A percentile compares a stretch with the other conserved stretches of the same genome.
Evolutionary conservation across 139 green algal genomes (phyloP).

Genomic region (Volvox reticuliferus): DNA sequence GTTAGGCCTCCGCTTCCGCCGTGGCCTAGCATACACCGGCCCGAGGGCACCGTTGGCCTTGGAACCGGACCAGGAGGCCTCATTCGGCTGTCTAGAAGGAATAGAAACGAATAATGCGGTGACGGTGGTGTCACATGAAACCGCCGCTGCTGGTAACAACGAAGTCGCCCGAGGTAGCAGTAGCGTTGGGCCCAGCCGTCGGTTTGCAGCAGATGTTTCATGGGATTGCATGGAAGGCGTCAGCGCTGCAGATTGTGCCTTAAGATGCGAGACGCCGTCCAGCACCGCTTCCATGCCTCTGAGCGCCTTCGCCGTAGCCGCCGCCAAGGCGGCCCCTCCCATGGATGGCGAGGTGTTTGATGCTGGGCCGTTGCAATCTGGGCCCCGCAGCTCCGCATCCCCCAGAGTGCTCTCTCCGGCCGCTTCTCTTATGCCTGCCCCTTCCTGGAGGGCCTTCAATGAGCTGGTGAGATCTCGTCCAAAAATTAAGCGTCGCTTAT

Average conservation of each 20-base stretch:
- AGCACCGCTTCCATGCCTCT: background rate
- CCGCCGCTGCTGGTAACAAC: background rate
- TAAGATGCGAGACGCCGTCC: background rate
- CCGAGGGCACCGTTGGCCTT: background rate
- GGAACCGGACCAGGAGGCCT: background rate
- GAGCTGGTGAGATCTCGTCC: slow-evolving; percentile 5
- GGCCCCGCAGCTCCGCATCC: background rate
- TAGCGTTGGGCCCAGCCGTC: background rate
- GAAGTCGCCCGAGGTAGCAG: background rate
- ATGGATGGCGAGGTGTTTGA: background rate
- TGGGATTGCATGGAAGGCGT: slow-evolving; percentile 42
- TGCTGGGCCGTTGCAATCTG: background rate
- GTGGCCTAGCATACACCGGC: background rate
- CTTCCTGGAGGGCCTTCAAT: slow-evolving; percentile 36
- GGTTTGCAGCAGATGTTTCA: background rate
- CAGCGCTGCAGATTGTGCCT: background rate
- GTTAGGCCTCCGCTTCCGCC: background rate
- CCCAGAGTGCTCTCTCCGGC: background rate
- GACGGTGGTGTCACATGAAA: background rate
- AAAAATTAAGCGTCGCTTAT: too few species aligned
- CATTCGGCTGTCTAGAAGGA: slow-evolving; percentile 4
- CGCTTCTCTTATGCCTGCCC: background rate
- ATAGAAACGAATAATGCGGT: background rate
- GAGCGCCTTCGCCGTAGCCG: background rate
- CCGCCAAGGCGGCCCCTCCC: background rate